phyloP scores from a whole-genome alignment of 495 filamentous ascomycete species.

The Lasiosphaeria hispida region DNA sequence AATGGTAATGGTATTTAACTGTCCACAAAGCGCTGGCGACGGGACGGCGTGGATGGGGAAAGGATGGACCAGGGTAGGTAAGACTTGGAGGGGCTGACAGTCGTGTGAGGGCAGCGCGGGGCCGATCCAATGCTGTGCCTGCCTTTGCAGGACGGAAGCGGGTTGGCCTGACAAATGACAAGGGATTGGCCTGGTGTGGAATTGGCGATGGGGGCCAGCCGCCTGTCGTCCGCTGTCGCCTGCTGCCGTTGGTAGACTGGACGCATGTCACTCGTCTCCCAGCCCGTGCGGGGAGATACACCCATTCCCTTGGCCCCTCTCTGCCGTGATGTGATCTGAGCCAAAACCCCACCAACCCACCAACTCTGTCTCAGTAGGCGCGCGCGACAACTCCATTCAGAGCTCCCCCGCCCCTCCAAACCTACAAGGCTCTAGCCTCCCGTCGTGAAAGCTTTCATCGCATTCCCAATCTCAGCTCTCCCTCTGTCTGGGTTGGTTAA shows the following conservation, averaged over 20 bases:
- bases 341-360: not conserved
- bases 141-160: conserved; percentile 4
- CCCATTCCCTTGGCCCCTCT: not conserved
- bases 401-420: not conserved
- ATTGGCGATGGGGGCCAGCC: too few species aligned
- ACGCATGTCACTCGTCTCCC: too few species aligned
- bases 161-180: conserved; percentile 20
- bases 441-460: too few species aligned
- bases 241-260: too few species aligned
- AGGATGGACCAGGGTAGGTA: conserved; percentile 10
- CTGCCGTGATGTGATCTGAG: conserved; percentile 13
- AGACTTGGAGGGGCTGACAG: conserved; percentile 18
- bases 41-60: conserved; percentile 10
- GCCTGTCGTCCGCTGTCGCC: too few species aligned
- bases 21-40: too few species aligned
- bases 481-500: too few species aligned
- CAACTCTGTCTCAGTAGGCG: conserved; percentile 20
- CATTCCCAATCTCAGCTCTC: too few species aligned
- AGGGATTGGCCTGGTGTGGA: not conserved
- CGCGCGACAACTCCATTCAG: conserved; percentile 23
- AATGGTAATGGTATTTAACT: too few species aligned
- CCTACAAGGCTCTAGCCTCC: not conserved
- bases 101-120: not conserved
- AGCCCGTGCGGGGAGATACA: not conserved
- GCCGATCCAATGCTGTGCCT: conserved; percentile 2